Base-by-base conservation (phyloP, 768 basidiomycete genomes). In the Rhodotorula graminis region DNA sequence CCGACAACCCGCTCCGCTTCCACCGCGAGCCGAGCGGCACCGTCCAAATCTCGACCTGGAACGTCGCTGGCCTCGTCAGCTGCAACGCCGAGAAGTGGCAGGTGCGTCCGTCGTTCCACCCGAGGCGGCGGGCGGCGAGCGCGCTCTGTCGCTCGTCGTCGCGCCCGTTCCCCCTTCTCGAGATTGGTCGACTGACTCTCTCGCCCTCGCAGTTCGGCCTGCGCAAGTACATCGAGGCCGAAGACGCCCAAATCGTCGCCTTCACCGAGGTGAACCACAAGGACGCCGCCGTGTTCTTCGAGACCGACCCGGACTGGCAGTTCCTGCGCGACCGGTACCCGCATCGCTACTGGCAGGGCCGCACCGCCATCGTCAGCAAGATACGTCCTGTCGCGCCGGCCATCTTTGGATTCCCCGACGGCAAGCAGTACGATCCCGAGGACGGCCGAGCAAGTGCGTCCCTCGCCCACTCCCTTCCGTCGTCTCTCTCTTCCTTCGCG, bases 311-410 rank as follows among this genome's bases (percentile, higher is more conserved):
- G 0, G n/a, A 53, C 16, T 68, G 64, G 18, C 63, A 55, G 15
- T 74, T 74, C 49, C 52, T 74, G 5, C 65, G 66, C 2, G 58
- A 42, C 2, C 61, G 61, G 2, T 74, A 74, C 29, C 69, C 69
- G 59, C 68, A 76, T 47, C 69, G 76, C 0, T 73, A 75, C 64
- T 78, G 77, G 77, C 62, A 57, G 4, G 42, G n/a, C 47, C 60
- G 91, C 33, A 90, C 87, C 25, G 90, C 90, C 3, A 84, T 92
- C 37, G 83, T 94, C 19, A 90, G 89, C 2, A 93, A 93, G 78
- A 74, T 85, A 74, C 85, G 90, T 73, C 88, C 92, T 0, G 73
- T 91, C 23, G 47, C 49, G 0, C 60, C n/a, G 14, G 29, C 69
- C 3, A 55, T 67, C 29, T 74, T 31, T 40, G 73, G 73, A 16